Percentiles rank a stretch among this genome's conserved stretches.
phyloP scores from a whole-genome alignment of 2,329 filamentous ascomycete species.

The Aspergillus fumigatus region DNA sequence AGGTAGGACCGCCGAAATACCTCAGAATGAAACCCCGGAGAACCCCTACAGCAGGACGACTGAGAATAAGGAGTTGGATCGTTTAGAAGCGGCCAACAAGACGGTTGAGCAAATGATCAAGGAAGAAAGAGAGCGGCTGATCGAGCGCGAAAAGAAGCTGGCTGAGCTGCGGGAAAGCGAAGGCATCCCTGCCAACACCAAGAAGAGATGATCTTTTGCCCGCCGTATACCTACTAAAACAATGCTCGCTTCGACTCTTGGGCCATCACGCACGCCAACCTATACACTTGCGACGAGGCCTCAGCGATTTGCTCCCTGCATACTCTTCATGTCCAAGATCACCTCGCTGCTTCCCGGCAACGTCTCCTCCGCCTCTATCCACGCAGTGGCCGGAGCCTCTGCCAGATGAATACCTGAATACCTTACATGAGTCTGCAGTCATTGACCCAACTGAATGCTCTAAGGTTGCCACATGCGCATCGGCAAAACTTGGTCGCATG shows the following conservation, averaged over 20 bases:
- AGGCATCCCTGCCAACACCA: constrained; percentile 35
- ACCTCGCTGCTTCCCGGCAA: no score
- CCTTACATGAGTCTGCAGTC: background rate
- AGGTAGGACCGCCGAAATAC: constrained; percentile 70
- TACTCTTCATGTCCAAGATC: background rate
- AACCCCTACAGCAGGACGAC: constrained; percentile 71
- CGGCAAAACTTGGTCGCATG: background rate
- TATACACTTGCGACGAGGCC: background rate
- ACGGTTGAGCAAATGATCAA: constrained; percentile 58
- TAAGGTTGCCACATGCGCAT: background rate
- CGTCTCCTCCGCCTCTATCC: background rate
- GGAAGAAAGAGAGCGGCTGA: constrained; percentile 59
- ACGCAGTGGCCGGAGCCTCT: background rate
- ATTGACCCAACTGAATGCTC: background rate
- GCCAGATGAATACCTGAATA: background rate
- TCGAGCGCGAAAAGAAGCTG: constrained; percentile 57
- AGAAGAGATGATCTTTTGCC: constrained; percentile 33
- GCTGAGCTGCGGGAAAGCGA: constrained; percentile 48
- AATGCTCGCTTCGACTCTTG: background rate
- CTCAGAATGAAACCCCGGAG: constrained; percentile 59
- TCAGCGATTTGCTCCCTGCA: background rate
- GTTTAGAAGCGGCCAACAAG: constrained; percentile 58
- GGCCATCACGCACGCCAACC: background rate
- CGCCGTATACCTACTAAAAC: background rate
- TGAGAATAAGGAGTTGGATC: constrained; percentile 62